Percentiles rank a stretch among this genome's conserved stretches.
Evolutionary conservation across 805 yeast genomes (phyloP).

Genomic region (Kuraishia piskuri): DNA sequence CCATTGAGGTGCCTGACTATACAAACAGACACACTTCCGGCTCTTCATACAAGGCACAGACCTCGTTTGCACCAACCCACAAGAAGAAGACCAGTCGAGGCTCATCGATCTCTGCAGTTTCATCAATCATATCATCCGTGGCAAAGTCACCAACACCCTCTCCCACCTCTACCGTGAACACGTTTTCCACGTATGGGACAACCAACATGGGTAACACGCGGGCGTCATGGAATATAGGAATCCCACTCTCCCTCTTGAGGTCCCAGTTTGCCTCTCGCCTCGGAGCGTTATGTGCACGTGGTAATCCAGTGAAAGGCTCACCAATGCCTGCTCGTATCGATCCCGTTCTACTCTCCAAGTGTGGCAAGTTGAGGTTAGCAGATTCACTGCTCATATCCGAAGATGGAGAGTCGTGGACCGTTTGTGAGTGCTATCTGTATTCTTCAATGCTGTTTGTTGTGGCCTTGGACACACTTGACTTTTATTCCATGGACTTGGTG

Average conservation of each 20-base stretch:
- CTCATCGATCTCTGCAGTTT: conserved; percentile 22
- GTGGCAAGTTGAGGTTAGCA: conserved; percentile 21
- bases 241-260: background rate
- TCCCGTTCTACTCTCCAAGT: conserved; percentile 11
- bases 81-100: conserved; percentile 23
- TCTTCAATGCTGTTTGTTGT: conserved; percentile 14
- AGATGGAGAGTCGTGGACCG: conserved; percentile 6
- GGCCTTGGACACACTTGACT: conserved; percentile 3
- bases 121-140: conserved; percentile 25
- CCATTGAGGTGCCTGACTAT: background rate
- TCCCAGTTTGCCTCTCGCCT: background rate
- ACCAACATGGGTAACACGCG: background rate
- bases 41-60: background rate
- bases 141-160: background rate
- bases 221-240: background rate
- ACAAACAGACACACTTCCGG: background rate
- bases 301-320: background rate
- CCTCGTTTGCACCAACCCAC: conserved; percentile 8
- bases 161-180: background rate
- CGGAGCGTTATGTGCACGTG: background rate
- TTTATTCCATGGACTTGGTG: conserved; percentile 4
- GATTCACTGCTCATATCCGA: conserved; percentile 14
- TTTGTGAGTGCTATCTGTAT: conserved; percentile 20
- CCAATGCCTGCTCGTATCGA: background rate
- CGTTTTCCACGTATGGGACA: background rate